Evolutionary conservation across 1,139 yeast genomes (phyloP), one percentile per base, ranked within the genome.

Genomic region (Hanseniaspora uvarum): DNA sequence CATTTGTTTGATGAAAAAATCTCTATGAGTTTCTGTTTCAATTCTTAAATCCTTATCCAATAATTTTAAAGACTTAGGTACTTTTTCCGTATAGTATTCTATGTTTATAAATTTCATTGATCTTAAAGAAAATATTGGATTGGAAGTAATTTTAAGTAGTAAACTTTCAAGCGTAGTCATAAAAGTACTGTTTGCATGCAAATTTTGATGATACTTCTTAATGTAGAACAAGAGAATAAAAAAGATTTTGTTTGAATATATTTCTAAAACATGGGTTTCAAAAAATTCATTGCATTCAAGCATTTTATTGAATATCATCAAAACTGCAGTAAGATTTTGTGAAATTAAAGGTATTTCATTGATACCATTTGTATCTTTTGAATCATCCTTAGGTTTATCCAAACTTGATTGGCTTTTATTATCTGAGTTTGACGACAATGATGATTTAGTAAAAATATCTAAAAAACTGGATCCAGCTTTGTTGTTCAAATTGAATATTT

Each of bases 271-370:
- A 55, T 76, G 69, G 8, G 69, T 63, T 58, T 75, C 74, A 60
- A 81, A 80, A 34, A 63, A 63, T 55, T 70, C 71, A 66, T 89
- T 89, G 60, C 88, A 81, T 64, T 86, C 94, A 39, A 79, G 69
- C 52, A 87, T 67, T 62, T 86, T 95, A 86, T 95, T 86, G 21
- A 84, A 63, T 8, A 89, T 64, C 67, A 84, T 74, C 4, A 79
- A 65, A 23, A 43, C 10, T 2, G 55, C 30, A 4, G 36, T 37
- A 12, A 53, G 21, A 24, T 43, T 53, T 24, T 39, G 43, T 11
- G 18, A 14, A 14, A n/a, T 24, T 5, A 23, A 8, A 7, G 43
- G 43, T 11, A 23, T 16, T 1, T 14, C 50, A 16, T 56, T 56
- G 21, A 56, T 56, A n/a, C 47, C 53, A 36, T 49, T 44, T 19